phyloP scores from a whole-genome alignment of 78 protist species.

The Chrysochromulina tobinii region DNA sequence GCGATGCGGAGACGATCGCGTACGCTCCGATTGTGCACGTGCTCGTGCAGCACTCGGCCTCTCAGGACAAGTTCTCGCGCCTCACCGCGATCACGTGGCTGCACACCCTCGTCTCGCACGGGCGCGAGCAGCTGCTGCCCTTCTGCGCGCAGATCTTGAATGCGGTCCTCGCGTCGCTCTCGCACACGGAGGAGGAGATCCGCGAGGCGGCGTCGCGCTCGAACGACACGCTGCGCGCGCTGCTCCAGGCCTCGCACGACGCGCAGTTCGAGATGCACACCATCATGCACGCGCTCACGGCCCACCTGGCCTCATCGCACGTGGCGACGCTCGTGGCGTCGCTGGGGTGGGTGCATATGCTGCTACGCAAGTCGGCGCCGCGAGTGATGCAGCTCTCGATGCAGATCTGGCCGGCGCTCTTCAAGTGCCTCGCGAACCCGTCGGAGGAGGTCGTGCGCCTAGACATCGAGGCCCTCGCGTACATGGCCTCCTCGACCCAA shows the following conservation, averaged over 20 bases:
- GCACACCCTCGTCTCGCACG: not conserved
- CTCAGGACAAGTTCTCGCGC: not conserved
- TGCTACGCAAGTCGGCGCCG: not conserved
- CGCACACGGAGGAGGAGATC: constrained; percentile 16
- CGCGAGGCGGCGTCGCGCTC: not conserved
- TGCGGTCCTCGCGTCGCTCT: not conserved
- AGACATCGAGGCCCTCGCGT: constrained; percentile 27
- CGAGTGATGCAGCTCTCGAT: not conserved
- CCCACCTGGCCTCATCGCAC: not conserved
- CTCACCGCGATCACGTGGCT: constrained; percentile 31
- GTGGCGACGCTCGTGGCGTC: constrained; percentile 27
- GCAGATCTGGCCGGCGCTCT: constrained; percentile 21
- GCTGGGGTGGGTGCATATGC: constrained; percentile 12
- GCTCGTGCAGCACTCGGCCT: constrained; percentile 32
- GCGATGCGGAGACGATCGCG: not conserved
- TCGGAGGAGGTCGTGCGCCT: constrained; percentile 39
- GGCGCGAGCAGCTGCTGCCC: constrained; percentile 10
- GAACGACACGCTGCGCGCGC: not conserved
- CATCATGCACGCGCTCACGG: not conserved
- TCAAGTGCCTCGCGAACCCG: constrained; percentile 25
- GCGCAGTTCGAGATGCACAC: not conserved
- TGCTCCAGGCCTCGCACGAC: not conserved
- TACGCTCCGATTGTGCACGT: constrained; percentile 23
- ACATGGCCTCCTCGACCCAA: not conserved
- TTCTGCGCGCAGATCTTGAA: constrained; percentile 13